These are phyloP conservation scores for Symmetrospora coprosmae DNA, from an alignment of 768 basidiomycete species.

Conservation along the genomic window DNA sequence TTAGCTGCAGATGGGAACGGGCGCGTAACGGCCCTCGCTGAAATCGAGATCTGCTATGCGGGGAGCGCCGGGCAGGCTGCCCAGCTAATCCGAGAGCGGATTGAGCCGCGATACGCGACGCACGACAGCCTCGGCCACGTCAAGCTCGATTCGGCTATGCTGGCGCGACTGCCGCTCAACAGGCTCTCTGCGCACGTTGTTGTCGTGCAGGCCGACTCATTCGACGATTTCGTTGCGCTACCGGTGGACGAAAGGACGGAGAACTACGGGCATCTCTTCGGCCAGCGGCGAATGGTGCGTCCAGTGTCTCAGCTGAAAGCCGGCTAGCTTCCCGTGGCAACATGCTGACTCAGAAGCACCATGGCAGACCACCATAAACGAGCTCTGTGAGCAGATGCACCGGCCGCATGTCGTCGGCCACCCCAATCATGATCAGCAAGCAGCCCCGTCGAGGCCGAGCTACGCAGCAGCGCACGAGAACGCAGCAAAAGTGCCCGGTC, in stretches of 20 bases:
- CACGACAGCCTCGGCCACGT: neutral
- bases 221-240: neutral
- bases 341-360: neutral
- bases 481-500: no score
- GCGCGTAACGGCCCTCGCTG: neutral
- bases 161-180: neutral
- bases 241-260: neutral
- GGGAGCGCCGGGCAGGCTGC: neutral
- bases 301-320: neutral
- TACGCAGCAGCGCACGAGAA: no score
- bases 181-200: neutral
- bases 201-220: neutral
- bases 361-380: neutral
- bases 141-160: neutral
- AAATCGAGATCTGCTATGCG: neutral
- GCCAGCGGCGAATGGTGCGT: neutral
- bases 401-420: neutral
- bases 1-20: no score
- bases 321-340: neutral
- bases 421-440: neutral
- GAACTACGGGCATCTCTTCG: neutral
- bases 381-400: neutral
- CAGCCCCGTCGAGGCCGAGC: no score
- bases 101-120: neutral
- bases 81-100: neutral